Evolutionary conservation across 2,329 filamentous ascomycete species (phyloP), one percentile per base, ranked within the genome.

Genomic region (Phyllosticta citribraziliensis): DNA sequence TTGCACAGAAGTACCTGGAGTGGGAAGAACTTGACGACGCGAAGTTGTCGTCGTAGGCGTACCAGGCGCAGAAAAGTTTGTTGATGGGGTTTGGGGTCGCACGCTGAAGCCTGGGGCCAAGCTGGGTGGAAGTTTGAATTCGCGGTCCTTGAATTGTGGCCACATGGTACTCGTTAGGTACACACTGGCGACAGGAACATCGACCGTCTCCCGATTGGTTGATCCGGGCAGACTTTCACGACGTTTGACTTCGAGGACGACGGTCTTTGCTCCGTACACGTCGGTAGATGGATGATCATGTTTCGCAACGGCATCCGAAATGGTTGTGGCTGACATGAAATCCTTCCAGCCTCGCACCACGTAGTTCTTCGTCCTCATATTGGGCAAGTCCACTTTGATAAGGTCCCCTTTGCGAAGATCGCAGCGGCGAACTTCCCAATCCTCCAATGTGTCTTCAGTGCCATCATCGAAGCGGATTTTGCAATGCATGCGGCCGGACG

Each of bases 401-500:
- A 72, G 67, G 63, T 81, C 79, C 5, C 75, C 77, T 33, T 70
- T 53, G 5, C 68, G 72, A 11, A 81, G 67, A n/a, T 79, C 74
- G 3, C 81, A 69, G 17, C 71, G 66, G 17, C 74, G 69, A 2
- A 80, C 71, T 30, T 76, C 70, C 8, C 67, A 64, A 4, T 67
- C 56, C 8, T 79, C 76, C 1, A 80, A 60, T 24, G 75, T 75
- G 0, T 73, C 73, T 14, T 70, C 67, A 4, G 74, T 78, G 12
- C 72, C 75, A 63, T 81, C 78, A 63, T 81, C 79, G 57, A 77
- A 81, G n/a, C 74, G 73, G 24, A 81, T 66, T 14, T 73, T 69
- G 65, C 80, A 79, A 30, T 76, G 77, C 47, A 66, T 66, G 0
- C 70, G 66, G 11, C 72, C 69, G 2, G 22, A 22, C 22, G 70